Conservation (phyloP, 148 eudicot species). For the Polygonum maritimum region DNA sequence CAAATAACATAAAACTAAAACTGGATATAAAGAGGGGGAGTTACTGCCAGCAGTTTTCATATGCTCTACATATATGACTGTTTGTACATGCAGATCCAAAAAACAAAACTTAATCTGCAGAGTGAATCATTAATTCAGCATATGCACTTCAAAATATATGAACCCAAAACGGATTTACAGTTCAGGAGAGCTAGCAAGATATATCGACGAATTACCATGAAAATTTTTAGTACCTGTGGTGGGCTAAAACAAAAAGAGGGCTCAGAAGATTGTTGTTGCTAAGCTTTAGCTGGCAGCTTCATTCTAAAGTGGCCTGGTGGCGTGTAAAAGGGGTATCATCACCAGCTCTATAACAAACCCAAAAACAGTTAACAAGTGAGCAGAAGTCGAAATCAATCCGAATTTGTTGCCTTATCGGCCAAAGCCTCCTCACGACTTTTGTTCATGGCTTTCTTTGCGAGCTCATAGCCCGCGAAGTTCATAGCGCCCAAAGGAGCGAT, state of each 20-base stretch:
- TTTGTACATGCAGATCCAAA: neutral
- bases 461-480: constrained; percentile 95
- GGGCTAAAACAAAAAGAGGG: neutral
- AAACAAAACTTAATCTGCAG: neutral
- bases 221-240: neutral
- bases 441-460: constrained; percentile 75
- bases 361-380: neutral
- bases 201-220: constrained; percentile 9
- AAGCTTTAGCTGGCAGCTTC: constrained; percentile 11
- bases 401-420: constrained; percentile 22
- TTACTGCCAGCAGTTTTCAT: neutral
- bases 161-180: constrained; percentile 8
- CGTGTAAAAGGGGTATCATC: constrained; percentile 7
- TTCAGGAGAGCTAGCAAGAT: constrained; percentile 7
- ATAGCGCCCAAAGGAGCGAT: constrained; percentile 88
- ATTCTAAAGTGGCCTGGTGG: constrained; percentile 6
- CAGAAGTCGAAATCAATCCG: constrained; percentile 12
- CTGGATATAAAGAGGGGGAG: neutral
- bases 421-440: constrained; percentile 32
- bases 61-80: neutral
- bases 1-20: neutral
- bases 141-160: neutral
- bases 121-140: neutral
- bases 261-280: neutral
- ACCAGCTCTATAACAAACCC: constrained; percentile 11